These are phyloP conservation scores for Phytophthora pseudosyringae DNA, from an alignment of 352 stramenopile genomes.

Conservation along the genomic window DNA sequence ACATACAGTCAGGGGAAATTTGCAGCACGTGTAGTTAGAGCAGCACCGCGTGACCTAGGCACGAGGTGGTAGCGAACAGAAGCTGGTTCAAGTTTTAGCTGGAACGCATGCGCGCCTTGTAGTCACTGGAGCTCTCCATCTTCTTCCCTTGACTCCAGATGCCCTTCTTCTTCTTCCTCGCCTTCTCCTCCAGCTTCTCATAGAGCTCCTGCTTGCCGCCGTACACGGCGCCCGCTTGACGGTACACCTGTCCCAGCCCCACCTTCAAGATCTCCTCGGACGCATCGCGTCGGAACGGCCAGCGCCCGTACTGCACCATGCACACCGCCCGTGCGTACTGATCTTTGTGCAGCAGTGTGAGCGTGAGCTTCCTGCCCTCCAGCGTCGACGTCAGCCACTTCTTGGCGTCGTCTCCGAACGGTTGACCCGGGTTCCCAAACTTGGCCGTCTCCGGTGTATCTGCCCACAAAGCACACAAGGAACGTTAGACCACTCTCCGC, in stretches of 20 bases:
- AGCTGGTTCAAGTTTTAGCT: slow-evolving; percentile 25
- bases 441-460: slow-evolving; percentile 89
- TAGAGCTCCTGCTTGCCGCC: slow-evolving; percentile 74
- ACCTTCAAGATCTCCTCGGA: slow-evolving; percentile 85
- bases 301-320: slow-evolving; percentile 80
- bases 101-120: slow-evolving; percentile 75
- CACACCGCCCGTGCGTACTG: slow-evolving; percentile 87
- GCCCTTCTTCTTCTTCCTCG: slow-evolving; percentile 65
- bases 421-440: slow-evolving; percentile 79
- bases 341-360: slow-evolving; percentile 86
- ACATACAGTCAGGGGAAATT: not conserved
- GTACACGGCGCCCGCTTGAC: slow-evolving; percentile 82
- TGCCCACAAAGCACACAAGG: slow-evolving; percentile 12
- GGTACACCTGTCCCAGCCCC: slow-evolving; percentile 76
- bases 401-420: slow-evolving; percentile 84
- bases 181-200: slow-evolving; percentile 68
- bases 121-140: slow-evolving; percentile 74
- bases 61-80: not conserved
- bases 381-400: slow-evolving; percentile 63
- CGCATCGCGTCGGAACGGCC: slow-evolving; percentile 81
- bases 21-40: too few relatives aligned
- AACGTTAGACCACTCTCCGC: not conserved
- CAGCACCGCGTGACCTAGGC: too few relatives aligned
- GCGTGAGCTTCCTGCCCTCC: slow-evolving; percentile 56
- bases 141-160: slow-evolving; percentile 85